These are phyloP conservation scores for Saccharomycopsis schoenii DNA, from an alignment of 805 yeast species.

Conservation along the genomic window DNA sequence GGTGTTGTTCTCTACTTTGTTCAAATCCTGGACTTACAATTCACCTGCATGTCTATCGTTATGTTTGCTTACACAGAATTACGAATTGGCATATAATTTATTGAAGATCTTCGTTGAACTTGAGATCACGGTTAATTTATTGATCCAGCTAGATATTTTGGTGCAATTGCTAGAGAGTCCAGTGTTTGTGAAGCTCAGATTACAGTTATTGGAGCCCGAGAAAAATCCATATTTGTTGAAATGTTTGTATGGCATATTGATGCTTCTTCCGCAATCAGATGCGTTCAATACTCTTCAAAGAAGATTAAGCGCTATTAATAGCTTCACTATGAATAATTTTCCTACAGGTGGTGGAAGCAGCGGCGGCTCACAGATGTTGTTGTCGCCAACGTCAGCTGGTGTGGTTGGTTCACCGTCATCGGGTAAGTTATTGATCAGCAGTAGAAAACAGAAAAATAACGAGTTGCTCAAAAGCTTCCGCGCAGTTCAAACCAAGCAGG, in stretches of 20 bases:
- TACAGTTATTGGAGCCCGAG: constrained; percentile 84
- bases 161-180: constrained; percentile 91
- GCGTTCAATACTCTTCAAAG: constrained; percentile 78
- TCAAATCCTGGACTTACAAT: constrained; percentile 86
- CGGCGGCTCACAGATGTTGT: not conserved
- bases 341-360: not conserved
- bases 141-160: constrained; percentile 80
- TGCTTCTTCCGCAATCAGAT: constrained; percentile 89
- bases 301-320: constrained; percentile 49
- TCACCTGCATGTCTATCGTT: constrained; percentile 81
- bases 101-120: constrained; percentile 71
- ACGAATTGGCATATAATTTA: constrained; percentile 78
- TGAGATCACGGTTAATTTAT: constrained; percentile 68
- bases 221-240: constrained; percentile 72
- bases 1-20: constrained; percentile 61
- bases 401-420: not conserved
- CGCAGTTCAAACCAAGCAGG: constrained; percentile 36
- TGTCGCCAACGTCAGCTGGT: not conserved
- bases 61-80: constrained; percentile 78
- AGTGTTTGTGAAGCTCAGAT: constrained; percentile 73
- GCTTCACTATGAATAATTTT: constrained; percentile 5
- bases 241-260: constrained; percentile 81
- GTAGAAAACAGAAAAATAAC: constrained; percentile 9
- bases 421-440: not conserved
- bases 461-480: constrained; percentile 40